phyloP scores from a whole-genome alignment of 371 early-diverging fungal genomes.

The Lichtheimia corymbifera region DNA sequence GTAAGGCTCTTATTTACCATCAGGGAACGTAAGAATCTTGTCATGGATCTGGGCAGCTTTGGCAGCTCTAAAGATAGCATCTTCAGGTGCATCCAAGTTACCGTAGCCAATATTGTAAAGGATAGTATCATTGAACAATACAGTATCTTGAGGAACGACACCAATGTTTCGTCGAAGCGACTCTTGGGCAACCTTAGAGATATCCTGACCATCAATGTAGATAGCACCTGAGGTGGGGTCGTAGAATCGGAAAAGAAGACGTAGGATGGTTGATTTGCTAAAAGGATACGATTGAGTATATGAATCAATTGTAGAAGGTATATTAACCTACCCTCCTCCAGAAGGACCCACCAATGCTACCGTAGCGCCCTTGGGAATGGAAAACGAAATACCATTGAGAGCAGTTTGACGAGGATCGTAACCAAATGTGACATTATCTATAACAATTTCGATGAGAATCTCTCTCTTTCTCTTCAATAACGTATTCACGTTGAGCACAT shows the following conservation, averaged over 20 bases:
- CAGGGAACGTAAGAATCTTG: constrained; percentile 67
- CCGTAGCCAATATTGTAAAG: constrained; percentile 83
- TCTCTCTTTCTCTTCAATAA: not conserved
- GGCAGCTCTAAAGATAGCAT: constrained; percentile 74
- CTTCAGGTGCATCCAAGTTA: constrained; percentile 58
- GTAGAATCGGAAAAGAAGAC: constrained; percentile 91
- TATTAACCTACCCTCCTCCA: constrained; percentile 68
- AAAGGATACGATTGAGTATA: not conserved
- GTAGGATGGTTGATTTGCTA: constrained; percentile 83
- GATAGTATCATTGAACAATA: constrained; percentile 84
- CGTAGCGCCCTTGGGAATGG: constrained; percentile 78
- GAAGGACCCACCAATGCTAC: constrained; percentile 90
- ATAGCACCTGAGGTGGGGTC: constrained; percentile 82
- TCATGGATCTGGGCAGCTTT: constrained; percentile 83
- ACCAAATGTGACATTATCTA: constrained; percentile 78
- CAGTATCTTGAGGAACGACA: constrained; percentile 88
- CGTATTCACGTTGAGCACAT: constrained; percentile 4
- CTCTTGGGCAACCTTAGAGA: constrained; percentile 66
- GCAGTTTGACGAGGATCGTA: constrained; percentile 71
- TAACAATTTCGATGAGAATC: not conserved
- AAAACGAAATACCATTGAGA: constrained; percentile 77
- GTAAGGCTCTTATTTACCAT: constrained; percentile 25
- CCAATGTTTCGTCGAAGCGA: constrained; percentile 77
- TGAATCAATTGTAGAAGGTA: too few species aligned
- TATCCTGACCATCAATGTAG: constrained; percentile 87